Evolutionary conservation across 2,329 filamentous ascomycete genomes (phyloP), one percentile per base, ranked within the genome.

Genomic region (Apiospora rasikravindrae): DNA sequence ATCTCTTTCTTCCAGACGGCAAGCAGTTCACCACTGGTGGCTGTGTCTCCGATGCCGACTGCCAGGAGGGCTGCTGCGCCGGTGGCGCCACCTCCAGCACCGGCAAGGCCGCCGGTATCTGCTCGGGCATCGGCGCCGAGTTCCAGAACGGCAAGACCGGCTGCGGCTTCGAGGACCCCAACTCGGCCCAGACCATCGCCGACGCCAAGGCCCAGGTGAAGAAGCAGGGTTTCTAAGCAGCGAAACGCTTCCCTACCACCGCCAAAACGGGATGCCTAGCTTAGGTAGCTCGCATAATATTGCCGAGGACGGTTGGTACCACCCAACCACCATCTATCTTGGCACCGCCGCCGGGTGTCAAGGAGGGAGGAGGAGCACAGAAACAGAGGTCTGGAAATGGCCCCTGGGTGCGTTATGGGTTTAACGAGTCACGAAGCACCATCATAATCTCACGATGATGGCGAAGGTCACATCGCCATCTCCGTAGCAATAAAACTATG

Each of bases 21-120:
- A 72, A 78, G n/a, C 81, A 83, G 71, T 83, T 83, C 77, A 83
- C 79, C n/a, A 83, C 81, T 19, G 81, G 81, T 45, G 81, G 82
- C 24, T 83, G 81, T 70, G 75, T 79, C 51, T 73, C 76, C 26
- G 77, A 83, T 71, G 80, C 79, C 16, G 81, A 82, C 72, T 82
- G 80, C 77, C 73, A 73, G 40, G 77, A 80, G 70, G 77, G 76
- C 61, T 82, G 80, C 76, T 82, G 80, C 69, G 80, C 80, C 22
- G 76, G 76, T 53, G 76, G 76, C n/a, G 76, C 76, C 24, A 69
- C 71, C 64, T 77, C 77, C n/a, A 77, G 73, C 42, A 75, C 75
- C 47, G 76, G 76, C 71, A 75, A 74, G 69, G 75, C 74, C 29
- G 78, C 80, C 29, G 80, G 80, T 67, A 79, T 82, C 72, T 83